A percentile compares a stretch with the other conserved stretches of the same genome.
These are phyloP conservation scores for Aureobasidium namibiae DNA, from an alignment of 2,329 filamentous ascomycete genomes.

Conservation along the genomic window DNA sequence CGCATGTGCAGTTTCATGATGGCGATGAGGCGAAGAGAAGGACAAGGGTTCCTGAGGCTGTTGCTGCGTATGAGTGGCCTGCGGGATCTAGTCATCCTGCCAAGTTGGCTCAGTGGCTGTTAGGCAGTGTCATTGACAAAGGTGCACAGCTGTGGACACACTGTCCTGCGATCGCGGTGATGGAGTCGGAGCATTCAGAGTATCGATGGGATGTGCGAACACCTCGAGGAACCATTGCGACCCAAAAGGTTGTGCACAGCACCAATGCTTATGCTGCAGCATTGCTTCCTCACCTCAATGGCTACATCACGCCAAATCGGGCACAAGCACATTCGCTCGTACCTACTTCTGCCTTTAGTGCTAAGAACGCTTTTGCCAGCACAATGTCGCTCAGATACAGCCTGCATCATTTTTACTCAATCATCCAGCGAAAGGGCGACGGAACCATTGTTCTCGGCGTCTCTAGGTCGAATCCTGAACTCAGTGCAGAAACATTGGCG, in stretches of 20 bases:
- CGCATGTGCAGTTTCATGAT: constrained; percentile 33
- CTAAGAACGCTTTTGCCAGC: constrained; percentile 25
- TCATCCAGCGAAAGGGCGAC: constrained; percentile 39
- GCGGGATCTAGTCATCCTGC: constrained; percentile 43
- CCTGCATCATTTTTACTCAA: constrained; percentile 41
- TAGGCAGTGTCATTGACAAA: constrained; percentile 29
- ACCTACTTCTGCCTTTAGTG: constrained; percentile 31
- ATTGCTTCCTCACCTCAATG: constrained; percentile 28
- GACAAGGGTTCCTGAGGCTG: constrained; percentile 31
- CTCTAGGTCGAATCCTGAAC: constrained; percentile 33
- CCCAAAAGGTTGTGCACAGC: constrained; percentile 30
- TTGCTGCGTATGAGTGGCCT: constrained; percentile 45
- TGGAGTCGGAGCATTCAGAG: constrained; percentile 15
- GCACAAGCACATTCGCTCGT: constrained; percentile 39
- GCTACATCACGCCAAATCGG: constrained; percentile 35
- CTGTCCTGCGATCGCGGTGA: constrained; percentile 29
- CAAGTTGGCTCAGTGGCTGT: constrained; percentile 42
- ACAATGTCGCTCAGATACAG: constrained; percentile 41
- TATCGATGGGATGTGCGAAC: constrained; percentile 28
- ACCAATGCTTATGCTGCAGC: constrained; percentile 34
- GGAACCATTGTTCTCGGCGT: constrained; percentile 38
- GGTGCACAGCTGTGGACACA: constrained; percentile 37
- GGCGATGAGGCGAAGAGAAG: constrained; percentile 31
- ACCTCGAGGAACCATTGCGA: constrained; percentile 25
- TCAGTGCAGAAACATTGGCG: constrained; percentile 18